Base-by-base conservation (phyloP, 768 basidiomycete genomes). In the Cubamyces lactineus region DNA sequence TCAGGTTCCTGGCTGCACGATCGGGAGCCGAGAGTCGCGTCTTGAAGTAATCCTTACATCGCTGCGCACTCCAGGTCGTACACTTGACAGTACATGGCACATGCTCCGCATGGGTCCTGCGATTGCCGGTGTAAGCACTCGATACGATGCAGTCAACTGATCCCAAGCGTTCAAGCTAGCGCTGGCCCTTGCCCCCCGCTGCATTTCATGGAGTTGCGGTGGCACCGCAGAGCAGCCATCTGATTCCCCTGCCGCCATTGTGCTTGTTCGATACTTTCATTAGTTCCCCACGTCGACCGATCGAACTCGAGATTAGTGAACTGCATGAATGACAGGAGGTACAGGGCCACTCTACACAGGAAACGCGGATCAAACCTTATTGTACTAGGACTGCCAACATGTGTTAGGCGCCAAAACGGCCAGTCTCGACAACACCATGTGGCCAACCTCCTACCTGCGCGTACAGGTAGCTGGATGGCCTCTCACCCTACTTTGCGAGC, bases 311-410 rank as follows among this genome's bases (percentile, higher is more conserved):
- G 59, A 60, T 60, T 39, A 53, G 39, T 53, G 59, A 45, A 47
- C 28, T 39, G 52, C 52, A 48, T 53, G 43, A 23, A 6, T 60
- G 59, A 60, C 59, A 60, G 34, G 50, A 52, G 52, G 34, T 38
- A 26, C 30, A 39, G n/a, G 28, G 30, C 42, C 45, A 19, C 41
- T 24, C 17, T 46, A 19, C 26, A 49, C 57, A 43, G 26, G 13
- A 34, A 28, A 34, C 49, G 17, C 57, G 57, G 57, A 59, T 59
- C 57, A 59, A 59, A 59, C 57, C 48, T 49, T 51, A 51, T 59
- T 19, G 19, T 28, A 5, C 19, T 53, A 38, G 51, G 13, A 24
- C 41, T 21, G 24, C 48, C 26, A n/a, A 13, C n/a, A 15, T 5
- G n/a, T 19, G 41, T 15, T 11, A 42, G 21, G 48, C 24, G 21